Evolutionary conservation across 73 alveolate genomes (phyloP).

Genomic region (Halteria grandinella): DNA sequence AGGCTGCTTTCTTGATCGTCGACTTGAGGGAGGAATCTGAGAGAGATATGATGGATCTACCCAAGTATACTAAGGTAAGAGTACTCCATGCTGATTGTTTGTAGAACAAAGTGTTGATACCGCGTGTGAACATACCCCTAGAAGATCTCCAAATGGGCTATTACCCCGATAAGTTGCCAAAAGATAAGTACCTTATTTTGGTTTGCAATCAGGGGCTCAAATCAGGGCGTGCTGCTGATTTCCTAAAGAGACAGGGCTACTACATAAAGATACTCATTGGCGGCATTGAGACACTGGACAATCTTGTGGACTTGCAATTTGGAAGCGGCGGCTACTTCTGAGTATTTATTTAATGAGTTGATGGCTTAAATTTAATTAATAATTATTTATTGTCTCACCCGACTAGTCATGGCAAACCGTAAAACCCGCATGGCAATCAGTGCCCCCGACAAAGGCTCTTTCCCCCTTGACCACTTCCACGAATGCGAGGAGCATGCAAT

Average conservation of each 20-base stretch:
- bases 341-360: not conserved
- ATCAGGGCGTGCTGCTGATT: not conserved
- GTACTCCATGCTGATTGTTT: too few species aligned
- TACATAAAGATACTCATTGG: not conserved
- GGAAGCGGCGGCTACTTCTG: not conserved
- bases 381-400: not conserved
- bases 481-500: slow-evolving; percentile 87
- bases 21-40: slow-evolving; percentile 26
- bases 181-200: slow-evolving; percentile 11
- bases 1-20: not conserved
- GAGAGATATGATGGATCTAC: slow-evolving; percentile 22
- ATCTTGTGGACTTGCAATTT: not conserved
- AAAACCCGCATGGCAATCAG: slow-evolving; percentile 29
- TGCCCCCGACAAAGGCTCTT: slow-evolving; percentile 91
- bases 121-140: slow-evolving; percentile 19
- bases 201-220: not conserved
- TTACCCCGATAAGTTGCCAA: slow-evolving; percentile 6
- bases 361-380: too few species aligned
- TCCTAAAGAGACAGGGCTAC: slow-evolving; percentile 8
- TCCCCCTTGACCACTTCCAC: slow-evolving; percentile 91
- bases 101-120: slow-evolving; percentile 1
- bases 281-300: not conserved
- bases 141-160: not conserved
- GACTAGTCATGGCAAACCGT: slow-evolving; percentile 33
- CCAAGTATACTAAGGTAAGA: slow-evolving; percentile 8